Base-by-base conservation (phyloP, 768 basidiomycete genomes). In the Scleroderma bovista region DNA sequence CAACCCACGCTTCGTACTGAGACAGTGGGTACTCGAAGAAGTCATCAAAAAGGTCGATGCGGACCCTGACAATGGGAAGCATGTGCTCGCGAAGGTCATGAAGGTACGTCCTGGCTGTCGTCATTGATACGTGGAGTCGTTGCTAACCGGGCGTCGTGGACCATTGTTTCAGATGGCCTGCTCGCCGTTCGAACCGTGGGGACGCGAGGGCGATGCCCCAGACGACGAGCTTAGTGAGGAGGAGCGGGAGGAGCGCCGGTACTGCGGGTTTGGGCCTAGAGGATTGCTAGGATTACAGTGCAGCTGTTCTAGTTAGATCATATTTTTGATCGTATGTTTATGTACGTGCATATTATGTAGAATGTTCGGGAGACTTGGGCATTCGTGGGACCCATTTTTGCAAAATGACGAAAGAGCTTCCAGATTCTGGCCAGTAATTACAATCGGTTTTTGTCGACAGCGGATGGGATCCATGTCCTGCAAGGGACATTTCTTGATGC, bases 1-100 rank as follows among this genome's bases (percentile, higher is more conserved):
- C 24, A 99, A 99, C 63, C 96, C 96, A 16, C 75, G 93, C 32
- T 98, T 99, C 67, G 83, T 95, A 31, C 68, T 98, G 51, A 74
- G 96, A 52, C 96, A 98, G 68, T 98, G 63, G 83, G 86, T 24
- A 95, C 60, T 64, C 65, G 55, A 75, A 76, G 52, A 98, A 61
- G 85, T 90, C 20, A 98, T 98, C 61, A 76, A 89, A 1, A 36
- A 36, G 12, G 34, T n/a, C 34, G 85, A 90, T 62, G 66, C 70
- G 50, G 86, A 89, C 57, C 58, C 70, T 17, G 73, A 74, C 17
- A 77, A 71, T 52, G 84, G 84, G 39, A 83, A 82, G 69, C 70
- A 75, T 51, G 69, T 85, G 5, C 66, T 94, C 46, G 23, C 6
- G 31, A 3, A 24, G n/a, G 24, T 39, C 17, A 34, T 39, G 32